Evolutionary conservation across 768 basidiomycete species (phyloP).

Genomic region (Boletus reticuloceps): DNA sequence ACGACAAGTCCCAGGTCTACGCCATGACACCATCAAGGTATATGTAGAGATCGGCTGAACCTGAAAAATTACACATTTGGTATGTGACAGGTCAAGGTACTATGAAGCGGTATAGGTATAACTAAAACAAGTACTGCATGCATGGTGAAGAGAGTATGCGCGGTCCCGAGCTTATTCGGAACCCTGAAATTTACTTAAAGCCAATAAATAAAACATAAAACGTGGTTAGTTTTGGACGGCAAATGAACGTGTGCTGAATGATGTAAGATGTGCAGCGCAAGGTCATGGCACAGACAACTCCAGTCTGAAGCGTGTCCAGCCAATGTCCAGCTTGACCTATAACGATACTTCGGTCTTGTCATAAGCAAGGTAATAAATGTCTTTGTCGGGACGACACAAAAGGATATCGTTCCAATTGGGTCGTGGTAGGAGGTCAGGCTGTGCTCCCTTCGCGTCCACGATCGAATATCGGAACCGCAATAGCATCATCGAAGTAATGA

Average conservation of each 20-base stretch:
- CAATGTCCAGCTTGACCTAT: slow-evolving; percentile 28
- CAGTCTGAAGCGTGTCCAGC: slow-evolving; percentile 1
- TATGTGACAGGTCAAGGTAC: slow-evolving; percentile 12
- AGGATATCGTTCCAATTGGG: slow-evolving; percentile 82
- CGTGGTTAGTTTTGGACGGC: neutral
- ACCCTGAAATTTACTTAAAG: slow-evolving; percentile 12
- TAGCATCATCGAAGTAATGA: slow-evolving; percentile 65
- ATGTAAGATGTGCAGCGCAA: slow-evolving; percentile 9
- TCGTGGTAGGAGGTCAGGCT: slow-evolving; percentile 43
- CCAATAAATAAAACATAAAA: slow-evolving; percentile 23
- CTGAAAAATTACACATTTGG: slow-evolving; percentile 6
- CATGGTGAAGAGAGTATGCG: neutral
- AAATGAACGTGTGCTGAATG: slow-evolving; percentile 10
- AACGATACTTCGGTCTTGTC: slow-evolving; percentile 15
- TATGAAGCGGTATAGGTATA: neutral
- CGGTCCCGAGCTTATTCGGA: slow-evolving; percentile 16
- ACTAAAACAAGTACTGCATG: slow-evolving; percentile 2
- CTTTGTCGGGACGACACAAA: slow-evolving; percentile 58
- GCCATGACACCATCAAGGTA: slow-evolving; percentile 6
- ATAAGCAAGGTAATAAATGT: slow-evolving; percentile 54
- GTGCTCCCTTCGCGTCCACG: slow-evolving; percentile 52
- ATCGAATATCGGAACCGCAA: slow-evolving; percentile 59
- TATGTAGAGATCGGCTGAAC: neutral
- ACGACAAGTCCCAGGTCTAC: slow-evolving; percentile 1
- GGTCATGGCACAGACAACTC: slow-evolving; percentile 10